Evolutionary conservation across 495 filamentous ascomycete species (phyloP).

Genomic region (Penicillium cinerascens): DNA sequence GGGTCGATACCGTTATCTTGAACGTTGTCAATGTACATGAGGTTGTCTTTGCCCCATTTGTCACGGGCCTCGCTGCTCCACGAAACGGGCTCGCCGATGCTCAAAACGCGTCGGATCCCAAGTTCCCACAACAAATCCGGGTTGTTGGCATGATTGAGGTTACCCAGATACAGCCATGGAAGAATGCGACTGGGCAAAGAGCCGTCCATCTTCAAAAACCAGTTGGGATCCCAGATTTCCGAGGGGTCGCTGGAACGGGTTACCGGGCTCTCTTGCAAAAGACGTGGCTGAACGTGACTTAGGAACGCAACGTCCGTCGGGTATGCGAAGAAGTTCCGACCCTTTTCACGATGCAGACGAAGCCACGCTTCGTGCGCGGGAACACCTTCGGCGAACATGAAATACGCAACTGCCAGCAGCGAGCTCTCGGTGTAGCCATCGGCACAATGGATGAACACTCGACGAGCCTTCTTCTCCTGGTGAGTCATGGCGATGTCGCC

Average conservation of each 20-base stretch:
- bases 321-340: slow-evolving; percentile 95
- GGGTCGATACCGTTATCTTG: slow-evolving; percentile 97
- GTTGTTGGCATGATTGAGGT: slow-evolving; percentile 89
- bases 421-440: slow-evolving; percentile 97
- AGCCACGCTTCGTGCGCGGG: slow-evolving; percentile 85
- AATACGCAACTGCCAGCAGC: slow-evolving; percentile 81
- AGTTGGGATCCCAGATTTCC: slow-evolving; percentile 58
- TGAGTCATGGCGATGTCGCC: slow-evolving; percentile 54
- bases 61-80: slow-evolving; percentile 69
- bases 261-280: slow-evolving; percentile 55
- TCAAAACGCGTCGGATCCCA: slow-evolving; percentile 83
- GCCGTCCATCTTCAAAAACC: slow-evolving; percentile 83
- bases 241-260: slow-evolving; percentile 23
- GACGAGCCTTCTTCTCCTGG: slow-evolving; percentile 43
- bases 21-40: slow-evolving; percentile 75
- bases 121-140: slow-evolving; percentile 72
- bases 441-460: slow-evolving; percentile 84
- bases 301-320: slow-evolving; percentile 81
- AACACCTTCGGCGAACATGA: slow-evolving; percentile 80
- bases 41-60: slow-evolving; percentile 67
- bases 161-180: slow-evolving; percentile 95
- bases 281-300: slow-evolving; percentile 65
- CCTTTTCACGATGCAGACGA: slow-evolving; percentile 70
- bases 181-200: slow-evolving; percentile 84
- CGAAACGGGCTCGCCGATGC: slow-evolving; percentile 84